Conservation (phyloP, 2,329 filamentous ascomycete genomes). For the Blastomyces gilchristii region DNA sequence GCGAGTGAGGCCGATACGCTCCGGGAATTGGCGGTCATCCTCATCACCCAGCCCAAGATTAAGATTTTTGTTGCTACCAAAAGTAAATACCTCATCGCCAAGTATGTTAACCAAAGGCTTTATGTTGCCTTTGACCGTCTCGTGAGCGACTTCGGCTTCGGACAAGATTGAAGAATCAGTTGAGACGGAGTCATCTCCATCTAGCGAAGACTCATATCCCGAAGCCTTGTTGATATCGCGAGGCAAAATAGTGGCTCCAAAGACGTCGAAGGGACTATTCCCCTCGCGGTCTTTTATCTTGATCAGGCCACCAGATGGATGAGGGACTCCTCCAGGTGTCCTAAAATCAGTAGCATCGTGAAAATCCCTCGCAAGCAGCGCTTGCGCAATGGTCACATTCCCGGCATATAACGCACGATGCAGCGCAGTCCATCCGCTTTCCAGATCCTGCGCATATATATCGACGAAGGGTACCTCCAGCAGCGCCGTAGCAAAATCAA, state of each 20-base stretch:
- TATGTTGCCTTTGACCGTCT: slow-evolving; percentile 19
- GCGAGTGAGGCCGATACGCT: slow-evolving; percentile 65
- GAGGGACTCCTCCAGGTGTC: slow-evolving; percentile 43
- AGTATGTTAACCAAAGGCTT: slow-evolving; percentile 34
- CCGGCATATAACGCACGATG: slow-evolving; percentile 85
- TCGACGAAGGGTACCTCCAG: slow-evolving; percentile 75
- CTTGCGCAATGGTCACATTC: slow-evolving; percentile 74
- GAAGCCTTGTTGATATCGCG: slow-evolving; percentile 47
- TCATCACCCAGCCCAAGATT: slow-evolving; percentile 91
- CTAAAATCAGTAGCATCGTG: slow-evolving; percentile 55
- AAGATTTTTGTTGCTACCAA: slow-evolving; percentile 93
- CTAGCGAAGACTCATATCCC: slow-evolving; percentile 30
- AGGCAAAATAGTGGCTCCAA: slow-evolving; percentile 73
- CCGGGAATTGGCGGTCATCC: slow-evolving; percentile 87
- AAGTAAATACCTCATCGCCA: slow-evolving; percentile 83
- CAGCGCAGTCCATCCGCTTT: slow-evolving; percentile 92
- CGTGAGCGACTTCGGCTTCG: slow-evolving; percentile 38
- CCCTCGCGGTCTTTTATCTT: slow-evolving; percentile 95
- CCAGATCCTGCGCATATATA: slow-evolving; percentile 73
- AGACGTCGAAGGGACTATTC: slow-evolving; percentile 88
- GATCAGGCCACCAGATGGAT: slow-evolving; percentile 64
- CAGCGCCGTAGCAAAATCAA: slow-evolving; percentile 66
- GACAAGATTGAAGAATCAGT: slow-evolving; percentile 39
- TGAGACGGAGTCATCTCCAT: slow-evolving; percentile 36
- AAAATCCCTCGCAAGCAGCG: slow-evolving; percentile 69